These are phyloP conservation scores for Echinosophora koreensis DNA, from an alignment of 306 rosid species.

Conservation along the genomic window DNA sequence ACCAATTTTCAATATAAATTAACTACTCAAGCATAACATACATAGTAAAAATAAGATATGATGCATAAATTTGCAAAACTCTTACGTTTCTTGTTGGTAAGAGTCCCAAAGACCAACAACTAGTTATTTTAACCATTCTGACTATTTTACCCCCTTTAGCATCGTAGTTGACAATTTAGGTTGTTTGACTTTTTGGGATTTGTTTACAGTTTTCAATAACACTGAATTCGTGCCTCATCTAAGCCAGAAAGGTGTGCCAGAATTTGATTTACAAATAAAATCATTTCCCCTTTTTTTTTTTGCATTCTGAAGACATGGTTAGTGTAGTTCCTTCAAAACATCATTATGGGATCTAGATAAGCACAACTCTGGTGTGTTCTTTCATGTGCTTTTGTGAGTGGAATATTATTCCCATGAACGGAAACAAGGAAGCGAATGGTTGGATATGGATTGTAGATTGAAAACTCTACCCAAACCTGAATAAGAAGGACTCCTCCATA, in stretches of 20 bases:
- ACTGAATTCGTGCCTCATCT: slow-evolving; percentile 7
- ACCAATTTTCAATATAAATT: too few relatives aligned
- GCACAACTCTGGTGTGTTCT: not conserved
- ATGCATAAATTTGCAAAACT: not conserved
- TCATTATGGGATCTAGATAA: not conserved
- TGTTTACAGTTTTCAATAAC: not conserved
- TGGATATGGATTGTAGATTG: not conserved
- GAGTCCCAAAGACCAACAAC: not conserved
- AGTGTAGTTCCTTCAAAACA: slow-evolving; percentile 13
- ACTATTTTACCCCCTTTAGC: not conserved
- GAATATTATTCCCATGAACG: not conserved
- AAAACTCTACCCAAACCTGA: not conserved
- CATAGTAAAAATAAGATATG: not conserved
- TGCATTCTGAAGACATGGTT: not conserved
- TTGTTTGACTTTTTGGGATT: not conserved
- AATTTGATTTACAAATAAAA: not conserved
- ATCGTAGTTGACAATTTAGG: not conserved
- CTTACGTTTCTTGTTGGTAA: not conserved
- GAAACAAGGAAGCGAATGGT: not conserved
- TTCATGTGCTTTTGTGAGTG: not conserved
- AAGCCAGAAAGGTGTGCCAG: not conserved
- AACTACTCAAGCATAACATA: not conserved
- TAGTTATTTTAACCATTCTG: not conserved
- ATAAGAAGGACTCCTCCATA: not conserved
- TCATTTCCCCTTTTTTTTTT: not conserved